Evolutionary conservation across 352 stramenopile species (phyloP).

Genomic region (Pythium oligandrum): DNA sequence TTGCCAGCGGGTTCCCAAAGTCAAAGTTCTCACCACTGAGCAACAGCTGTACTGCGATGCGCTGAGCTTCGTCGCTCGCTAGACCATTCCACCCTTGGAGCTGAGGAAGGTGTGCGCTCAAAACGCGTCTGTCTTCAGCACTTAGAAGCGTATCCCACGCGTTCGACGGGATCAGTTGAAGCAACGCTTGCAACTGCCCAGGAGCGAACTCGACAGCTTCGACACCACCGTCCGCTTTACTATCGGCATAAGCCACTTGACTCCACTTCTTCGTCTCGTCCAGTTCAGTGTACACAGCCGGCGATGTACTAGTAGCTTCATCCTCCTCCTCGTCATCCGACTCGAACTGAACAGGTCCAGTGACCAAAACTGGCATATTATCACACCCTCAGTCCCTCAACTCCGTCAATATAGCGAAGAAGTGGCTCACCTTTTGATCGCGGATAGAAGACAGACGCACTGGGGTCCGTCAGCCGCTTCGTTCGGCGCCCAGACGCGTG

Average conservation of each 20-base stretch:
- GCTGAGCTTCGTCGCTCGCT: slow-evolving; percentile 8
- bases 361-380: slow-evolving; percentile 1
- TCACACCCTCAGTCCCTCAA: not conserved
- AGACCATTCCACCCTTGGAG: slow-evolving; percentile 8
- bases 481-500: not conserved
- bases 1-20: slow-evolving; percentile 12
- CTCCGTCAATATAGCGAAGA: not conserved
- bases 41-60: slow-evolving; percentile 5
- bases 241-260: too few relatives aligned
- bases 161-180: slow-evolving; percentile 6
- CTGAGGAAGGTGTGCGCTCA: slow-evolving; percentile 2
- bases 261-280: too few relatives aligned
- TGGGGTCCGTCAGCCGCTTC: not conserved
- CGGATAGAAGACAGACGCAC: slow-evolving; percentile 3
- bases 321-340: slow-evolving; percentile 12
- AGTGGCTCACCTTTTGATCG: not conserved
- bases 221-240: not conserved
- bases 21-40: slow-evolving; percentile 11
- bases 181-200: not conserved
- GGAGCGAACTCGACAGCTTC: slow-evolving; percentile 7
- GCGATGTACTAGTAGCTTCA: not conserved
- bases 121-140: slow-evolving; percentile 1
- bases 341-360: slow-evolving; percentile 10
- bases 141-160: slow-evolving; percentile 13
- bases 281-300: too few relatives aligned